phyloP scores from a whole-genome alignment of 805 yeast genomes.

The Barnettozyma pratensis region DNA sequence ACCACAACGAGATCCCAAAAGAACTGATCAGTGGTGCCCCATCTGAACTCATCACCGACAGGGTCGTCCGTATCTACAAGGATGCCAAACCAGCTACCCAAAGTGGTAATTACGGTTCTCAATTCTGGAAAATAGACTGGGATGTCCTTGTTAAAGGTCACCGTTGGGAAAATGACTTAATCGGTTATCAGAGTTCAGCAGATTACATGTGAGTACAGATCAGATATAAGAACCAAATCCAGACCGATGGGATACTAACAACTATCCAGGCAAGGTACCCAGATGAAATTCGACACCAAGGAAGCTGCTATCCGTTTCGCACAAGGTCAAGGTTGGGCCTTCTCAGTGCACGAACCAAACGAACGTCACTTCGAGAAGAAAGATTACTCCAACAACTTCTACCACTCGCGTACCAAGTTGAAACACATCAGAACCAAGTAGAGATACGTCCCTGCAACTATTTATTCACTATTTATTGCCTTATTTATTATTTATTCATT shows the following conservation, averaged over 20 bases:
- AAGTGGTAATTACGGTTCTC: constrained; percentile 44
- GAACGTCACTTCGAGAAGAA: constrained; percentile 67
- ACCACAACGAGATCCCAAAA: constrained; percentile 34
- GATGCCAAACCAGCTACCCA: constrained; percentile 81
- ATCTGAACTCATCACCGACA: constrained; percentile 46
- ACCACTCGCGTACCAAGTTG: constrained; percentile 62
- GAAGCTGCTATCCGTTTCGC: constrained; percentile 79
- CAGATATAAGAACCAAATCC: no score
- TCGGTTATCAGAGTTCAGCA: constrained; percentile 76
- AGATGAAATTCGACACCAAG: constrained; percentile 65
- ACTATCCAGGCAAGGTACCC: constrained; percentile 50
- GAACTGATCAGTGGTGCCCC: constrained; percentile 80
- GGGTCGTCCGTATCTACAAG: constrained; percentile 73
- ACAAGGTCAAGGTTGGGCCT: constrained; percentile 81
- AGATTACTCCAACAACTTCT: constrained; percentile 68
- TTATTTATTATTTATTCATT: constrained; percentile 12
- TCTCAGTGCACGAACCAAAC: constrained; percentile 78
- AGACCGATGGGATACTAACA: not conserved
- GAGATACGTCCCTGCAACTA: constrained; percentile 12
- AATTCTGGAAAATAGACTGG: constrained; percentile 81
- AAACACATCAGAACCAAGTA: constrained; percentile 79
- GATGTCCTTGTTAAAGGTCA: constrained; percentile 71
- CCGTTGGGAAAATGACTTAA: constrained; percentile 86
- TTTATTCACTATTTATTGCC: not conserved
- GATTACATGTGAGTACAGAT: constrained; percentile 56